phyloP scores from a whole-genome alignment of 2,329 filamentous ascomycete genomes.

The Aspergillus amoenus region DNA sequence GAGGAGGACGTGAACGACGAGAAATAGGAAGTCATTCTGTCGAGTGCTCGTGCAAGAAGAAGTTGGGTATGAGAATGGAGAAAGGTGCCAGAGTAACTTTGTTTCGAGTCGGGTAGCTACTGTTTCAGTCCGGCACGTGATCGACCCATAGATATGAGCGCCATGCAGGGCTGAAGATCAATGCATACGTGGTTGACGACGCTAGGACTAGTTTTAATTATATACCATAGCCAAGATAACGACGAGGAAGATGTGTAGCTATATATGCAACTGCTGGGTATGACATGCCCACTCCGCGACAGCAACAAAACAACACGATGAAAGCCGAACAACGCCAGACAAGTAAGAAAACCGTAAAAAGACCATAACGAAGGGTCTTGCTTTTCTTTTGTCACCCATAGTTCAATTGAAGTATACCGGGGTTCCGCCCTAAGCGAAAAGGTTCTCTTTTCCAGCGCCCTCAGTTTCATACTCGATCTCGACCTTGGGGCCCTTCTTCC shows the following conservation, averaged over 20 bases:
- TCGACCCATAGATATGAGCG: neutral
- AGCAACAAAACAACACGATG: conserved; percentile 17
- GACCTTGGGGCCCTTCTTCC: conserved; percentile 64
- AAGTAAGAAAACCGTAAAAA: conserved; percentile 16
- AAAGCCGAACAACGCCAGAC: conserved; percentile 34
- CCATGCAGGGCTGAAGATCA: neutral
- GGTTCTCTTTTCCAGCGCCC: conserved; percentile 54
- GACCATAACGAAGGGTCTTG: conserved; percentile 6
- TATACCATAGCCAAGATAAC: conserved; percentile 5
- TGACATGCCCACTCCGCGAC: conserved; percentile 32
- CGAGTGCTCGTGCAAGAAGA: neutral
- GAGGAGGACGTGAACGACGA: conserved; percentile 57
- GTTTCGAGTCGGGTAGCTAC: neutral
- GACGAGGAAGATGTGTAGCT: conserved; percentile 12
- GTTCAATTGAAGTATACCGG: neutral
- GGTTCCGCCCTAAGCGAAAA: conserved; percentile 35
- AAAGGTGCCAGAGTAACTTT: neutral
- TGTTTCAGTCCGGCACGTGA: conserved; percentile 12
- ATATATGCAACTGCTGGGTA: conserved; percentile 37
- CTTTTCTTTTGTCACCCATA: conserved; percentile 12
- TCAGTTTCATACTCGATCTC: conserved; percentile 81
- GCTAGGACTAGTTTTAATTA: conserved; percentile 3
- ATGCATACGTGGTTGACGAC: neutral
- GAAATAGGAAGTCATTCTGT: conserved; percentile 75
- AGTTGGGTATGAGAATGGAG: neutral